Base-by-base conservation (phyloP, 805 yeast species). In the Lipomyces starkeyi region DNA sequence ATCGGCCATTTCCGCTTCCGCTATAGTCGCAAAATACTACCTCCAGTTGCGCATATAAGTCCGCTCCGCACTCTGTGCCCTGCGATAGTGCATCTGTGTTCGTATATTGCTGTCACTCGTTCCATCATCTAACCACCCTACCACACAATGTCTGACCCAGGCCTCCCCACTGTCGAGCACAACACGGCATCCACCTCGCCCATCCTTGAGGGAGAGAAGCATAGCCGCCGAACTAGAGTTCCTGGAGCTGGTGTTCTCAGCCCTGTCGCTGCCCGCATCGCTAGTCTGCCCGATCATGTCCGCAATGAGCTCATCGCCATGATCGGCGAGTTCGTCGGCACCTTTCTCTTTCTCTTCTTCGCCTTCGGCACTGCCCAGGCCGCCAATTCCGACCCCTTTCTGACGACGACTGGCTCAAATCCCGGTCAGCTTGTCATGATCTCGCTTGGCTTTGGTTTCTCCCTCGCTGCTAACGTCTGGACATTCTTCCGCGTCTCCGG, bases 381-480 rank as follows among this genome's bases (percentile, higher is more conserved):
- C 76, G 97, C 97, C 71, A 91, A 88, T 80, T 58, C 66, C n/a
- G 43, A 37, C 43, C 43, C 43, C 5, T 37, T 13, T 5, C 43
- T 37, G 43, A 55, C 65, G 54, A 85, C 83, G 72, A 65, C 69
- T 9, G 88, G 86, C 37, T 83, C 89, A 56, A 83, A 85, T 75
- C 92, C 94, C 49, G 83, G 85, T 61, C 88, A 87, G 78, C 78
- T 90, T 72, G 84, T 90, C 71, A 88, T 91, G 92, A 91, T 91
- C 76, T 81, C 97, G 14, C 84, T 89, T 61, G 97, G 97, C 75
- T 91, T 91, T 80, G 97, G 97, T 72, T 89, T 90, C 76, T 88
- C 92, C 74, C 92, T 91, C 64, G 85, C 89, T 87, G 88, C 89
- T 72, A 86, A 85, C 74, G 91, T 90, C 61, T 86, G 87, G 74